Conservation (phyloP, 1,139 yeast species). For the Schwanniomyces etchellsii region DNA sequence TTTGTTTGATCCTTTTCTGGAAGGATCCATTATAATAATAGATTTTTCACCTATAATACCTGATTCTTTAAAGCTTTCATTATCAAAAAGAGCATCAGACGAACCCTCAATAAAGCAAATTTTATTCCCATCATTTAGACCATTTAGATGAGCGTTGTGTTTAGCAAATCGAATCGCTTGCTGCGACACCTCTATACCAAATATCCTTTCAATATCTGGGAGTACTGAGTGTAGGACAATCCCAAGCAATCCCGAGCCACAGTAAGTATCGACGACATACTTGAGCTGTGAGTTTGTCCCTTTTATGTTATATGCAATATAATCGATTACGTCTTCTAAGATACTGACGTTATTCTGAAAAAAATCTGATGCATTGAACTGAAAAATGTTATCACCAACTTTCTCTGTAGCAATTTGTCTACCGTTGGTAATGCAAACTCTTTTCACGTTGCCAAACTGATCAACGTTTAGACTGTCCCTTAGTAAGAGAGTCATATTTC, state of each 20-base stretch:
- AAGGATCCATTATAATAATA: constrained; percentile 42
- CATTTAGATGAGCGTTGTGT: constrained; percentile 36
- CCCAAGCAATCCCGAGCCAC: constrained; percentile 46
- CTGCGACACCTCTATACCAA: constrained; percentile 38
- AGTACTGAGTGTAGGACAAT: constrained; percentile 27
- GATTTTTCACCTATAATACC: constrained; percentile 26
- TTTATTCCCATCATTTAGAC: constrained; percentile 21
- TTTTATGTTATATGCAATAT: constrained; percentile 20
- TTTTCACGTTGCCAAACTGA: constrained; percentile 25
- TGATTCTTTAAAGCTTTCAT: constrained; percentile 18
- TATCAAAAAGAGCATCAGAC: constrained; percentile 30
- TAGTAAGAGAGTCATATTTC: constrained; percentile 16
- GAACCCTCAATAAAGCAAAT: constrained; percentile 33
- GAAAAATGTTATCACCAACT: constrained; percentile 26
- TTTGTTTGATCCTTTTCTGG: constrained; percentile 37
- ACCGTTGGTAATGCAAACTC: constrained; percentile 21
- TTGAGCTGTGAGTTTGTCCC: constrained; percentile 12
- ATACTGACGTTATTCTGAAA: constrained; percentile 33
- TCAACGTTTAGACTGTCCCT: constrained; percentile 31
- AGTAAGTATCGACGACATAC: constrained; percentile 38
- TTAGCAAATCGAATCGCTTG: constrained; percentile 30
- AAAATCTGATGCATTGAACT: constrained; percentile 28
- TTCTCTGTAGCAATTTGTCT: constrained; percentile 24
- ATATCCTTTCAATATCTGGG: constrained; percentile 26
- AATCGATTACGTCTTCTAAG: constrained; percentile 30